Evolutionary conservation across 139 green algal species (phyloP).

Genomic region (Medakamo hakoo): DNA sequence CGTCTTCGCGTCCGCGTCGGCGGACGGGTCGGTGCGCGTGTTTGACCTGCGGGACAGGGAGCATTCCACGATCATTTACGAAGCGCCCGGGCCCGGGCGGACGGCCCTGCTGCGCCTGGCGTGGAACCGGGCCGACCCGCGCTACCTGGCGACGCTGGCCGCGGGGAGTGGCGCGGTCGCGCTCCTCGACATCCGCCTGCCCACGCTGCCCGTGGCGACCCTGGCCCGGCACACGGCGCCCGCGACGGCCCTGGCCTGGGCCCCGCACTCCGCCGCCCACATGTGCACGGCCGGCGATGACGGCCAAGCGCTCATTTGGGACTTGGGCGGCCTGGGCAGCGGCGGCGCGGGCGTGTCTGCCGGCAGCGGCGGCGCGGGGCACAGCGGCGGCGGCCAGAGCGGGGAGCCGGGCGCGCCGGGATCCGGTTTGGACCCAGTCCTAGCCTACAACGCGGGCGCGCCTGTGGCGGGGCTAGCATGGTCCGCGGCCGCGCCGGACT

Average conservation of each 20-base stretch:
- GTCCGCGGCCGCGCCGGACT: slow-evolving; percentile 63
- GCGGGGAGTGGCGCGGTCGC: slow-evolving; percentile 64
- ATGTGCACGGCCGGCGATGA: slow-evolving; percentile 81
- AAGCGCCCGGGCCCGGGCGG: slow-evolving; percentile 52
- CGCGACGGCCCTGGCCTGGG: slow-evolving; percentile 87
- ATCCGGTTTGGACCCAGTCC: slow-evolving; percentile 71
- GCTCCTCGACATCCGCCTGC: slow-evolving; percentile 83
- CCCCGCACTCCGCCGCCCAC: slow-evolving; percentile 77
- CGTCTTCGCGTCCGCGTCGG: slow-evolving; percentile 90
- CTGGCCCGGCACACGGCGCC: slow-evolving; percentile 53
- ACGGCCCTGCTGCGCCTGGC: slow-evolving; percentile 77
- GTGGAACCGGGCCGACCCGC: slow-evolving; percentile 96
- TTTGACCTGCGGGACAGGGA: slow-evolving; percentile 96
- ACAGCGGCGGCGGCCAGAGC: background rate
- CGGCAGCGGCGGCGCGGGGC: background rate
- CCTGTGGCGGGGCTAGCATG: slow-evolving; percentile 91
- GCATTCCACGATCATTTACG: slow-evolving; percentile 96
- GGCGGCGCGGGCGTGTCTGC: slow-evolving; percentile 1
- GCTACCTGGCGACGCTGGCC: slow-evolving; percentile 79
- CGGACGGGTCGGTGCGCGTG: slow-evolving; percentile 85
- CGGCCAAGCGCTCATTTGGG: slow-evolving; percentile 80
- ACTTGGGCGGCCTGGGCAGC: slow-evolving; percentile 51
- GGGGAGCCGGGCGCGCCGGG: background rate
- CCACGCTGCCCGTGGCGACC: slow-evolving; percentile 76
- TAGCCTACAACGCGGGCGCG: slow-evolving; percentile 75